phyloP scores from a whole-genome alignment of 495 filamentous ascomycete genomes.

The Penicillium parvum region DNA sequence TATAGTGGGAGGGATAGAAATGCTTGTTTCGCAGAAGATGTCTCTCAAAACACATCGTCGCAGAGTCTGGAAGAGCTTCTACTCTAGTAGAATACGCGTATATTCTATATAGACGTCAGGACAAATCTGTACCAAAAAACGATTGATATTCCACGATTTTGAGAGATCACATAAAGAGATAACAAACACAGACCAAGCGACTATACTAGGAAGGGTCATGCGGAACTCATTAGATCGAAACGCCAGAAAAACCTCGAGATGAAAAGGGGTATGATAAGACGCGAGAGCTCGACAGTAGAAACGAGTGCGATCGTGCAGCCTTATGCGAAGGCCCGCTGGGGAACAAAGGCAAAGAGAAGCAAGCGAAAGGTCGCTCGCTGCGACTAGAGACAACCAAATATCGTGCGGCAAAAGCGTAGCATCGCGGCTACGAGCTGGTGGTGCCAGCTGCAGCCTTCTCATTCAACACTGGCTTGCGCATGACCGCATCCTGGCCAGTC shows the following conservation, averaged over 20 bases:
- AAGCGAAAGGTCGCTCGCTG: neutral
- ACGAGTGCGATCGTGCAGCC: conserved; percentile 13
- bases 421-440: conserved; percentile 17
- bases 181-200: conserved; percentile 1
- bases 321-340: neutral
- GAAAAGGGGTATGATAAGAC: conserved; percentile 12
- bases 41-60: no score
- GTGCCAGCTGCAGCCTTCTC: conserved; percentile 43
- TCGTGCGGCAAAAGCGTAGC: neutral
- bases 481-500: conserved; percentile 86
- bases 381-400: neutral
- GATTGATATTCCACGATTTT: no score
- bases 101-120: no score
- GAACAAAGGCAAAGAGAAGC: neutral
- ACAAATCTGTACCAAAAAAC: no score
- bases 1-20: no score
- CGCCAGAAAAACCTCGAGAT: conserved; percentile 7
- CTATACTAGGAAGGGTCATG: conserved; percentile 10
- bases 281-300: conserved; percentile 7
- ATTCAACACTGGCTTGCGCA: conserved; percentile 55
- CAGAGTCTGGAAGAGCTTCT: no score
- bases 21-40: no score
- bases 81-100: no score
- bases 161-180: neutral
- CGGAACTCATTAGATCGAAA: conserved; percentile 17